These are phyloP conservation scores for Apophysomyces trapeziformis DNA, from an alignment of 371 early-diverging fungal species.

Conservation along the genomic window DNA sequence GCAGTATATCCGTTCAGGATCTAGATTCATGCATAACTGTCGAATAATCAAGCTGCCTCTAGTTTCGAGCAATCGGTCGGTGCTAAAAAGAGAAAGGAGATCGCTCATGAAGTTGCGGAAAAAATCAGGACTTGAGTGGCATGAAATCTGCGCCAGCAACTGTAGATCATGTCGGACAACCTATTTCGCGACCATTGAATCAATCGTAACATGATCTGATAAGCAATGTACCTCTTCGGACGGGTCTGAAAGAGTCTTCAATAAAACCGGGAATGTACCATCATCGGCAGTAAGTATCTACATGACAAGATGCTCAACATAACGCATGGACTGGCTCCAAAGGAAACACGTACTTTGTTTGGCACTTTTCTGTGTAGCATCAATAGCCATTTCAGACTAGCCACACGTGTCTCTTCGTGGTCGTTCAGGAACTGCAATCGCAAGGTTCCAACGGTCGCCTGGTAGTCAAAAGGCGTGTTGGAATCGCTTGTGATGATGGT, in stretches of 20 bases:
- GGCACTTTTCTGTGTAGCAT: constrained; percentile 92
- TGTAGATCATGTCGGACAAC: constrained; percentile 87
- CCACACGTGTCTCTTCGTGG: constrained; percentile 86
- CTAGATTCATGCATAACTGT: constrained; percentile 83
- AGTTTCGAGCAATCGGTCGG: constrained; percentile 84
- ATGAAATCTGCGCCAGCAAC: constrained; percentile 91
- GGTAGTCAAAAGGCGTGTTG: constrained; percentile 75
- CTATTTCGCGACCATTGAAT: constrained; percentile 18
- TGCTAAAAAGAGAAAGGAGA: constrained; percentile 83
- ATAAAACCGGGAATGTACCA: constrained; percentile 78
- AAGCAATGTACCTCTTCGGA: constrained; percentile 74
- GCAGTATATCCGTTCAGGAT: constrained; percentile 86
- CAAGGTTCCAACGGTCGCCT: constrained; percentile 74
- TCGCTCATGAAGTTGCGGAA: constrained; percentile 80
- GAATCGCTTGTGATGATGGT: neutral
- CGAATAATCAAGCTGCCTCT: constrained; percentile 88
- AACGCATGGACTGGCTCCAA: neutral
- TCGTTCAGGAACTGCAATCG: constrained; percentile 80
- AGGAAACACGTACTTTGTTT: constrained; percentile 46
- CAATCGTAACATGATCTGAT: neutral
- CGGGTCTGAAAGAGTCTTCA: constrained; percentile 85
- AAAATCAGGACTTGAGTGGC: constrained; percentile 77
- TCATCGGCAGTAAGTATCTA: constrained; percentile 76
- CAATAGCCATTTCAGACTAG: constrained; percentile 89
- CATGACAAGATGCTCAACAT: neutral